These are phyloP conservation scores for Russula vinacea DNA, from an alignment of 768 basidiomycete species.

Conservation along the genomic window DNA sequence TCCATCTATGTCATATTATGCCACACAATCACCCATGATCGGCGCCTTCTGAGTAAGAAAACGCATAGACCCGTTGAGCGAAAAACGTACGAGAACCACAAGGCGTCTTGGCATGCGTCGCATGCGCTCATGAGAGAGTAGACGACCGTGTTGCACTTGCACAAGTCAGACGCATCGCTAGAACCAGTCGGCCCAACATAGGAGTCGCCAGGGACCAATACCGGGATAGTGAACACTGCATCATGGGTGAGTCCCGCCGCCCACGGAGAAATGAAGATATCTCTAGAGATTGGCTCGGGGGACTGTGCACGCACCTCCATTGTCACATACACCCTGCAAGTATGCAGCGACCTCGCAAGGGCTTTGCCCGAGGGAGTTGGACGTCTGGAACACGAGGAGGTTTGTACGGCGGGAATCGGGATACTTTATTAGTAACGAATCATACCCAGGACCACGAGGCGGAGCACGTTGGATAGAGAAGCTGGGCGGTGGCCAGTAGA, in stretches of 20 bases:
- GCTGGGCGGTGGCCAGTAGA: background rate
- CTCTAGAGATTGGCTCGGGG: background rate
- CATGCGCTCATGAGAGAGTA: conserved; percentile 40
- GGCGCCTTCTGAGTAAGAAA: background rate
- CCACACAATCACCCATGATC: background rate
- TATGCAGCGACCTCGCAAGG: conserved; percentile 9
- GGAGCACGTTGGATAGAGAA: background rate
- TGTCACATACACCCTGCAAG: conserved; percentile 13
- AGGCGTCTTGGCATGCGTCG: conserved; percentile 34
- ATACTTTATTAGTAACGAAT: background rate
- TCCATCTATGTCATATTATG: conserved; percentile 4
- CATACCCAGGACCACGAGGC: conserved; percentile 16
- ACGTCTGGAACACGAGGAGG: background rate
- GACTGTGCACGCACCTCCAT: conserved; percentile 4
- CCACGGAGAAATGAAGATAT: background rate
- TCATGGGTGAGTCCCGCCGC: background rate
- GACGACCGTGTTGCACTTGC: conserved; percentile 38
- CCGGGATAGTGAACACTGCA: conserved; percentile 9
- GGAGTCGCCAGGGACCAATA: background rate
- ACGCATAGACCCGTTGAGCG: too few relatives aligned
- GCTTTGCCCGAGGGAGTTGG: conserved; percentile 15
- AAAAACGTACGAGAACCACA: conserved; percentile 28
- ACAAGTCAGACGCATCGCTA: conserved; percentile 31
- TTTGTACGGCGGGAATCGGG: background rate
- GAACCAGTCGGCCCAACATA: conserved; percentile 29